These are phyloP conservation scores for Pavlovales sp. DNA, from an alignment of 208 protist genomes.

Conservation along the genomic window DNA sequence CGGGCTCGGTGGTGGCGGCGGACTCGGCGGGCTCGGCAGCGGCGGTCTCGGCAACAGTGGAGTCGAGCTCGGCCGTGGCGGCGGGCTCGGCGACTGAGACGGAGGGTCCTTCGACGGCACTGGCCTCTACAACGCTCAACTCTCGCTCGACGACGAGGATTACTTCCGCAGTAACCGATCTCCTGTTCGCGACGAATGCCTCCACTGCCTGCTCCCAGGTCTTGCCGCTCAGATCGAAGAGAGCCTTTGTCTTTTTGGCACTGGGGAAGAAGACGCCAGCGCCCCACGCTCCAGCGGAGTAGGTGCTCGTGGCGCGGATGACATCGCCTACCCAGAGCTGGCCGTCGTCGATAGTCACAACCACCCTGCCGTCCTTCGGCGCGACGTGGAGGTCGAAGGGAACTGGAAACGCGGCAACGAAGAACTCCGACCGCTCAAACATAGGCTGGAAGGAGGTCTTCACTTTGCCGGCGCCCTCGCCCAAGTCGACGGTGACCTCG, in stretches of 20 bases:
- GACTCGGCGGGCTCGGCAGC: no score
- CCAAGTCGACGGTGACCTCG: neutral
- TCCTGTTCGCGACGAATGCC: neutral
- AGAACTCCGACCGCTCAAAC: neutral
- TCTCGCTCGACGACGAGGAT: neutral
- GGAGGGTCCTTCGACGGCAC: no score
- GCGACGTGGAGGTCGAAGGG: neutral
- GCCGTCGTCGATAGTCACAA: neutral
- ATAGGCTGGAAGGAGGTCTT: neutral
- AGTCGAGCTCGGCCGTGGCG: no score
- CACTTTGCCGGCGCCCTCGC: neutral
- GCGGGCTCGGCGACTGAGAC: no score
- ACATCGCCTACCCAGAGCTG: neutral
- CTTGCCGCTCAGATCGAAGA: neutral
- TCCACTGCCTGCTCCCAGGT: neutral
- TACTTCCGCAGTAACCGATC: neutral
- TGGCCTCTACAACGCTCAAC: no score
- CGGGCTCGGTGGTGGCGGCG: no score
- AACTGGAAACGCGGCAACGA: neutral
- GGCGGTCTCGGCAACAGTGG: no score
- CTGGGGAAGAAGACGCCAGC: neutral
- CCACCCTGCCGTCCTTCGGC: neutral
- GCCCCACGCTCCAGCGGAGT: neutral
- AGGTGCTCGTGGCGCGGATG: neutral
- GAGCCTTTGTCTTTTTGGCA: neutral